Percentiles rank a stretch among this genome's conserved stretches.
These are phyloP conservation scores for Russula compacta DNA, from an alignment of 768 basidiomycete genomes.

Conservation along the genomic window DNA sequence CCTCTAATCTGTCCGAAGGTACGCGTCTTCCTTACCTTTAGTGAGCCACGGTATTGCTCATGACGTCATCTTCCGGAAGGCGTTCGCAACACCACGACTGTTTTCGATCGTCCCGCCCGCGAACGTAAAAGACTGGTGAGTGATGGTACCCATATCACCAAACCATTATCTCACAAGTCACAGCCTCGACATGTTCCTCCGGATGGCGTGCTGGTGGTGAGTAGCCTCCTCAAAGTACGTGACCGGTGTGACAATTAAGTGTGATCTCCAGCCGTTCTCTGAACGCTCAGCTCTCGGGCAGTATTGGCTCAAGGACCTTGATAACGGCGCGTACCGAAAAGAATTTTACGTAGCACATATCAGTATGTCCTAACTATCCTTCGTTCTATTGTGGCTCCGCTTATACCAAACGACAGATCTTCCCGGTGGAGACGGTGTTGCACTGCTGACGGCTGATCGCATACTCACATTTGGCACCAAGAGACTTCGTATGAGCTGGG, in stretches of 20 bases:
- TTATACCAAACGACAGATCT: constrained; percentile 39
- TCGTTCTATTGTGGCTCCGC: not conserved
- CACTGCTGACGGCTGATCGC: constrained; percentile 68
- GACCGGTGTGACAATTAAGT: not conserved
- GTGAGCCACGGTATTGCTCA: not conserved
- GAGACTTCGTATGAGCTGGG: constrained; percentile 83
- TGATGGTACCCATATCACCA: constrained; percentile 1
- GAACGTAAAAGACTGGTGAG: constrained; percentile 77
- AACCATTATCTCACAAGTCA: constrained; percentile 7
- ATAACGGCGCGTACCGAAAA: constrained; percentile 75
- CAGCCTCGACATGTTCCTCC: constrained; percentile 79
- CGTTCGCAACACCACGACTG: constrained; percentile 96
- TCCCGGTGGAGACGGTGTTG: constrained; percentile 70
- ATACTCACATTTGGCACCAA: constrained; percentile 81
- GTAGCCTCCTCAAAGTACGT: constrained; percentile 21
- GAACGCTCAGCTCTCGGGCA: constrained; percentile 88
- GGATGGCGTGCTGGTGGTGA: constrained; percentile 81
- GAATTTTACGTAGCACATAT: constrained; percentile 91
- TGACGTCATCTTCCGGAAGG: constrained; percentile 36
- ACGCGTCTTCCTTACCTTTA: constrained; percentile 6
- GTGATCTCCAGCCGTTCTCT: constrained; percentile 62
- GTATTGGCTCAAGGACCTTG: constrained; percentile 93
- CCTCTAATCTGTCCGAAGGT: constrained; percentile 93
- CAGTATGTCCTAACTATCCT: constrained; percentile 38
- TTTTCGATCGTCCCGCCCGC: constrained; percentile 86